Evolutionary conservation across 345 rosid species (phyloP).

Genomic region (Euclidium syriacum): DNA sequence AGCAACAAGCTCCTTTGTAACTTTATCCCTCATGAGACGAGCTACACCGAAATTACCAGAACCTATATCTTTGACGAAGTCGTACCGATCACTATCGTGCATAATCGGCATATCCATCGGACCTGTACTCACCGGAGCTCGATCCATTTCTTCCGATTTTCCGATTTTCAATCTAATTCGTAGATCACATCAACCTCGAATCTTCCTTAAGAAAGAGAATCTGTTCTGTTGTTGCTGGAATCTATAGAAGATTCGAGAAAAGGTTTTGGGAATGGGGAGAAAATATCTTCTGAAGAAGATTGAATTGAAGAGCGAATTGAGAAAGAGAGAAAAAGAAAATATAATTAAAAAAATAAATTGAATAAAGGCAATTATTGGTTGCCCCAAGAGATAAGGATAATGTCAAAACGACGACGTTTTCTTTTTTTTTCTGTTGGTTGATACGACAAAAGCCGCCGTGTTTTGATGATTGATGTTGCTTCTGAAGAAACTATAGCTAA

Average conservation of each 20-base stretch:
- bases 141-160: constrained; percentile 38
- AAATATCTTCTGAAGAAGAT: neutral
- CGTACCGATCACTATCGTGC: constrained; percentile 94
- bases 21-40: constrained; percentile 78
- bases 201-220: neutral
- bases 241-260: constrained; percentile 21
- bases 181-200: constrained; percentile 13
- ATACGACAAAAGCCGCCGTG: constrained; percentile 35
- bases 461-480: constrained; percentile 28
- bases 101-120: constrained; percentile 93
- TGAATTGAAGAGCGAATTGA: constrained; percentile 6
- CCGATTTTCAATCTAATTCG: neutral
- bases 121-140: constrained; percentile 41
- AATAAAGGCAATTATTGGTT: constrained; percentile 21
- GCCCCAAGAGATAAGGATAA: constrained; percentile 25
- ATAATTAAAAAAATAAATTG: no score
- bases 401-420: constrained; percentile 24
- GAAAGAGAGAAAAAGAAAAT: neutral
- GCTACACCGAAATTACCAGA: constrained; percentile 91
- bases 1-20: constrained; percentile 81
- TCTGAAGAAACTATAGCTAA: constrained; percentile 6
- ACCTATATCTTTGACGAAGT: constrained; percentile 82
- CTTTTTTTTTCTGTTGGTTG: neutral
- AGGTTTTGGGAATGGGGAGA: neutral
- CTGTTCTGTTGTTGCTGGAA: constrained; percentile 15